Evolutionary conservation across 768 basidiomycete genomes (phyloP), one percentile per base, ranked within the genome.

Genomic region (Tricholoma matsutake): DNA sequence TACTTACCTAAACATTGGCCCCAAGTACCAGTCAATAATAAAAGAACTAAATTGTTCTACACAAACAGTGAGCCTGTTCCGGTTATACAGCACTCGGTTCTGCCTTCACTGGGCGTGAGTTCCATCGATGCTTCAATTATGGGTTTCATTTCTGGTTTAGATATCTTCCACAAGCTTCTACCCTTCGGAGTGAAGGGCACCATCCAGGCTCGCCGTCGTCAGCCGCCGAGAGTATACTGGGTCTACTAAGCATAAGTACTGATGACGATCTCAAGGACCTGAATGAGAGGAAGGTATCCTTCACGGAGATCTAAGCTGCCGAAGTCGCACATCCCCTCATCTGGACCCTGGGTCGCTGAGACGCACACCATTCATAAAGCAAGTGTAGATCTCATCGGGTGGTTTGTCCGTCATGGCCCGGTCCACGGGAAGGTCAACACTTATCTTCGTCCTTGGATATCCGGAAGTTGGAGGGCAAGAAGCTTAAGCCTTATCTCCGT

Each of bases 361-460:
- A 57, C 63, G 8, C 47, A 71, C 18, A 51, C 63, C 8, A 68
- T 75, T 32, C 75, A 75, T 1, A 60, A 54, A 41, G 45, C 71
- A 4, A 70, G 41, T 25, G 49, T 29, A 4, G 68, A 78, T 39
- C 61, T 69, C 7, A 68, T 57, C 41, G 1, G 78, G 79, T 9
- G 79, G 79, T 2, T 58, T 79, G 13, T 68, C 71, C 4, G 43
- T 78, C 11, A 58, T 76, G 64, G 78, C 76, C 14, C 79, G 78
- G 78, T 77, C 77, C 9, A 62, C 73, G 37, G 79, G 77, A 0
- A 66, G 59, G n/a, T 63, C 69, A n/a, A 69, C 68, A 3, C 52
- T 64, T 5, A 65, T 76, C 28, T 34, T 73, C 20, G 51, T 78
- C 9, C 67, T 78, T 20, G 67, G 65, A 0, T 61, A 72, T 37